Evolutionary conservation across 371 early-diverging fungal genomes (phyloP).

Genomic region (Actinomortierella ambigua): DNA sequence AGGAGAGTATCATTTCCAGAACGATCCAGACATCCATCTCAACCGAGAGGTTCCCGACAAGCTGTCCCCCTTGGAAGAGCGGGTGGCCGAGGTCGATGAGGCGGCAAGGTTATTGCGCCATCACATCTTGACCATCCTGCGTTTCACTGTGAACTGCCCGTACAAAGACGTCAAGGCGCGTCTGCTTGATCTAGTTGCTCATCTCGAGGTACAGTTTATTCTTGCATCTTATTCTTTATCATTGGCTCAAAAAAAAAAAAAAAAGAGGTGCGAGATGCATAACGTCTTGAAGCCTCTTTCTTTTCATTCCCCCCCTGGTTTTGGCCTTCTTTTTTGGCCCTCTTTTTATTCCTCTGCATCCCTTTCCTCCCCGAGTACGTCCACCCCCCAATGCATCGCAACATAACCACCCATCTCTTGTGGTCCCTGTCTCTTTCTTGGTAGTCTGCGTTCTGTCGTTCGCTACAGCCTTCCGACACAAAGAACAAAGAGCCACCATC

Average conservation of each 20-base stretch:
- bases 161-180: conserved; percentile 62
- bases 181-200: conserved; percentile 51
- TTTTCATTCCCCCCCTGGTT: no score
- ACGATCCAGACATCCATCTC: conserved; percentile 44
- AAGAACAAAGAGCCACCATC: no score
- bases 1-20: conserved; percentile 39
- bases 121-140: conserved; percentile 58
- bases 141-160: conserved; percentile 61
- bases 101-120: conserved; percentile 40
- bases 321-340: no score
- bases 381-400: no score
- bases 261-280: no score
- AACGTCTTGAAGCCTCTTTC: no score
- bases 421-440: no score
- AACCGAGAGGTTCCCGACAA: conserved; percentile 37
- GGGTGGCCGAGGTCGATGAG: conserved; percentile 41
- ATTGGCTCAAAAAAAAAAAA: no score
- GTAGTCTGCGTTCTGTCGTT: neutral
- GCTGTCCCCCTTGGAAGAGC: conserved; percentile 39
- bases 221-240: no score
- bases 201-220: conserved; percentile 47
- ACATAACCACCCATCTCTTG: no score
- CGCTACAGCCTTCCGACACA: neutral
- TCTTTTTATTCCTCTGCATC: no score
- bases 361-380: no score